A percentile compares a stretch with the other conserved stretches of the same genome.
Evolutionary conservation across 192 early-diverging fungal species (phyloP).

Genomic region (Umbelopsis sp.): DNA sequence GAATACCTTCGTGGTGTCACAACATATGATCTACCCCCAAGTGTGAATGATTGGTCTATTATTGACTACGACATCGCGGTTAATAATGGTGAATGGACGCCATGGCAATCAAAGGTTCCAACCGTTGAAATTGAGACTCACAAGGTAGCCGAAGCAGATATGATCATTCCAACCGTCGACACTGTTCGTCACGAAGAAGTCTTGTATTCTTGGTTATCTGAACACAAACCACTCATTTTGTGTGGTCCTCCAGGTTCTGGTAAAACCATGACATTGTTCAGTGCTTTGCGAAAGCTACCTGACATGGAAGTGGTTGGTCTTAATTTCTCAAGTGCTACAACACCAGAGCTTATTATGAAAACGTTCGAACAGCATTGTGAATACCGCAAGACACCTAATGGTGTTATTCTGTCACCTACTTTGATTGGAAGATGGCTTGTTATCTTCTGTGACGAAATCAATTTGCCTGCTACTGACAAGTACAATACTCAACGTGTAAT

Average conservation of each 20-base stretch:
- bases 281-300: slow-evolving; percentile 89
- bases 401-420: slow-evolving; percentile 82
- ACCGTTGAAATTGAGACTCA: slow-evolving; percentile 94
- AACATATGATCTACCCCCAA: slow-evolving; percentile 74
- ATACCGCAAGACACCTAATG: slow-evolving; percentile 92
- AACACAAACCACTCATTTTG: slow-evolving; percentile 92
- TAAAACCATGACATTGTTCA: slow-evolving; percentile 99
- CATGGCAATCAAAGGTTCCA: slow-evolving; percentile 90
- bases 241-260: slow-evolving; percentile 99
- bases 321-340: slow-evolving; percentile 98
- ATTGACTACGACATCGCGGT: slow-evolving; percentile 92
- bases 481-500: slow-evolving; percentile 99
- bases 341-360: slow-evolving; percentile 91
- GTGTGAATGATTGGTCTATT: slow-evolving; percentile 50
- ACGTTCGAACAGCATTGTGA: slow-evolving; percentile 99
- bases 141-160: slow-evolving; percentile 85
- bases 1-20: slow-evolving; percentile 79
- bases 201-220: slow-evolving; percentile 92
- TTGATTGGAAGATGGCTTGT: slow-evolving; percentile 93
- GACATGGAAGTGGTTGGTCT: slow-evolving; percentile 98
- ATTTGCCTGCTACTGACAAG: slow-evolving; percentile 93
- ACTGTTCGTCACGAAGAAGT: slow-evolving; percentile 98
- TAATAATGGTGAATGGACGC: slow-evolving; percentile 82
- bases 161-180: slow-evolving; percentile 97
- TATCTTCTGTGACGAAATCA: slow-evolving; percentile 99